Base-by-base conservation (phyloP, 805 yeast genomes). In the Starmera pachycereana region DNA sequence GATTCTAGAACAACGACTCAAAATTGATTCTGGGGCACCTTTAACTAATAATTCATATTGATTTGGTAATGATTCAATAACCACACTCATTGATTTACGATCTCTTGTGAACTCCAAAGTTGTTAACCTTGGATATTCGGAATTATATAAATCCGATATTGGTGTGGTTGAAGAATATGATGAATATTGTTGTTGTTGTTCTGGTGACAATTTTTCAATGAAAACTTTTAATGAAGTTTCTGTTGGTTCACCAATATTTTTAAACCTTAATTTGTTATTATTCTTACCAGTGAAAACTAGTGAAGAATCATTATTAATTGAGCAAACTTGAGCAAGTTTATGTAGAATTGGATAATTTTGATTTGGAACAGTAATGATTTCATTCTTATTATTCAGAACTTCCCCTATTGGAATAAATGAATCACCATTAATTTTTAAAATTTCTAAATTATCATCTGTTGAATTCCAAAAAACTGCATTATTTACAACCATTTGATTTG, bases 11-110 rank as follows among this genome's bases (percentile, higher is more conserved):
- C 75, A 72, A 39, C 71, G 57, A 2, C 53, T 56, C 35, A 74
- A 50, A 32, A 74, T 49, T 38, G 69, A 60, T 53, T 74, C 80
- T 19, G 76, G 77, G 0, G 79, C 79, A 44, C 79, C 80, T 50
- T 74, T 74, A 12, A 74, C 68, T 39, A 67, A 64, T 29, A 68
- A 47, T 29, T 60, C 57, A 12, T 40, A 34, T 6, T 40, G 40
- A 14, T 45, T 52, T 18, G 54, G 49, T 12, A 43, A 34, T 12
- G 61, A 47, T 16, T 51, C 44, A 35, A 68, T 65, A 13, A 71
- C 48, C 4, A 72, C 74, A 12, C 77, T 68, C 79, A 74, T 74
- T 47, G 75, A 62, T 52, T 73, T 74, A 37, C 69, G 65, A 54
- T 46, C 74, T 55, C 58, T 68, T 44, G 65, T 71, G 65, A 60